phyloP scores from a whole-genome alignment of 805 yeast genomes.

The Wickerhamomyces queroliae region DNA sequence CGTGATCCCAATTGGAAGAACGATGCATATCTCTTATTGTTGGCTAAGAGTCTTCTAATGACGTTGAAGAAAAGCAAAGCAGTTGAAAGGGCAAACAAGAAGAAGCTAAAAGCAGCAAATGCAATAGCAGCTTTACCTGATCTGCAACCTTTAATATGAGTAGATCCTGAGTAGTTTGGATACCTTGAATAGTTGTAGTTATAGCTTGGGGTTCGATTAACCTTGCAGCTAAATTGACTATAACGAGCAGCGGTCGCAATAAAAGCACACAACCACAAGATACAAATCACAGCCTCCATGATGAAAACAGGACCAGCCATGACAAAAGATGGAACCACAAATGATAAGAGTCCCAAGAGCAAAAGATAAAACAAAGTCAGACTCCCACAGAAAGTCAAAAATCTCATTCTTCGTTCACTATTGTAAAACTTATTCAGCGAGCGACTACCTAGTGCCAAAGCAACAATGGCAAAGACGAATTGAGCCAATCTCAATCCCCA shows the following conservation, averaged over 20 bases:
- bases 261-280: constrained; percentile 29
- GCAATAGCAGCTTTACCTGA: constrained; percentile 27
- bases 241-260: constrained; percentile 26
- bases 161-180: neutral
- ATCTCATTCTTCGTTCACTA: constrained; percentile 26
- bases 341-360: constrained; percentile 13
- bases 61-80: constrained; percentile 23
- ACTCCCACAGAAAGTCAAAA: constrained; percentile 24
- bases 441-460: constrained; percentile 24
- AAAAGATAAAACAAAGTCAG: constrained; percentile 25
- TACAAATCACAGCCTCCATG: constrained; percentile 21
- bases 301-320: constrained; percentile 22
- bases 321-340: constrained; percentile 15
- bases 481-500: constrained; percentile 18
- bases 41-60: constrained; percentile 13
- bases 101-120: constrained; percentile 24
- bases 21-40: neutral
- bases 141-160: constrained; percentile 19
- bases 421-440: constrained; percentile 19
- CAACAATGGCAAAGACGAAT: constrained; percentile 21
- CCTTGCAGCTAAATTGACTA: constrained; percentile 24
- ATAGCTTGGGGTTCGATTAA: constrained; percentile 3
- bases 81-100: constrained; percentile 22
- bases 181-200: constrained; percentile 9
- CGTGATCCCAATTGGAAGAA: constrained; percentile 4